Base-by-base conservation (phyloP, 2,329 filamentous ascomycete genomes). In the Colletotrichum horii region DNA sequence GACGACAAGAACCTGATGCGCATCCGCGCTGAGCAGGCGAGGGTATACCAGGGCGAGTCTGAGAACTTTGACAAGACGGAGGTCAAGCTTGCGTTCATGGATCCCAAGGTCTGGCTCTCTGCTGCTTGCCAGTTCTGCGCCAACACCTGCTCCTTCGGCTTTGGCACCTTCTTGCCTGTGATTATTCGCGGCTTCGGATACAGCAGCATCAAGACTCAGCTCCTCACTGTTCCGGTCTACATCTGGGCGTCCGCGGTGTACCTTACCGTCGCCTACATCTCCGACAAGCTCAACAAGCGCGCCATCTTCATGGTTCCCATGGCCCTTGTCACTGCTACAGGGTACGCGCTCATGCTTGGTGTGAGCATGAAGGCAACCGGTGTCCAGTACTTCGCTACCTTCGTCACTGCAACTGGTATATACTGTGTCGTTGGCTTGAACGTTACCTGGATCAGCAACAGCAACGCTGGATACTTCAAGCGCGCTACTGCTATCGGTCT, bases 211-310 rank as follows among this genome's bases (percentile, higher is more conserved):
- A 83, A 88, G 78, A 86, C 87, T 11, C 89, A 92, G 73, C 86
- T 89, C 26, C 82, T 91, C n/a, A 91, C 89, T 1, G 88, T 91
- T 2, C 90, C 90, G 0, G 88, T 91, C 11, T 91, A 90, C 77
- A 79, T 90, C n/a, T 86, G 87, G 77, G 89, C 88, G 1, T 88
- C 86, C 0, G 76, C 86, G 6, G 79, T 81, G 24, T 91, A 89
- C 77, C 81, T 91, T 4, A 74, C 78, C 0, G 77, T 88, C 1
- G 87, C 89, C 1, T 87, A 81, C 62, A 77, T 86, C 24, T 89
- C 88, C 1, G 90, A 91, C 78, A 82, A 83, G 19, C 80, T 83
- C 28, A 80, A 79, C 34, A 72, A 81, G 26, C 81, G 84, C 9
- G 82, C 80, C 77, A 3, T 82, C 80, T 84, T 94, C 95, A 74